Percentiles rank a stretch among this genome's conserved stretches.
Conservation (phyloP, 208 protist genomes). For the Acanthamoeba sp. region DNA sequence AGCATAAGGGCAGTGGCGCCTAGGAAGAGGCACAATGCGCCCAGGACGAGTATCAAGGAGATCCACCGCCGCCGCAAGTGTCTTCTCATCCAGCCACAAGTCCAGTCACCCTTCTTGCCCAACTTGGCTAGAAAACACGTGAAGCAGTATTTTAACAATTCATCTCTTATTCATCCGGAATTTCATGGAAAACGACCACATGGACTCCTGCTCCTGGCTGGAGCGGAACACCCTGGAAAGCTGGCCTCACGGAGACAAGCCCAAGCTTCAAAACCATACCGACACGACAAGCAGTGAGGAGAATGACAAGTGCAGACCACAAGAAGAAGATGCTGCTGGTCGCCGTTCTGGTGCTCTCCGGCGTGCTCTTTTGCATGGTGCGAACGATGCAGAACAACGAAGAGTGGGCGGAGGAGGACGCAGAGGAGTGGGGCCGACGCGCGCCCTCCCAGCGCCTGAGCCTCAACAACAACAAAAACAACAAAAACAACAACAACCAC, state of each 20-base stretch:
- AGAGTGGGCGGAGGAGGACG: neutral
- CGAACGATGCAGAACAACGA: neutral
- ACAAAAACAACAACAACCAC: neutral
- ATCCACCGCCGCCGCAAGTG: neutral
- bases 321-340: conserved; percentile 11
- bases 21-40: neutral
- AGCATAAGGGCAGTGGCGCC: too few relatives aligned
- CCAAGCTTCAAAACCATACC: too few relatives aligned
- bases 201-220: too few relatives aligned
- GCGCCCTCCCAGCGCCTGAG: neutral
- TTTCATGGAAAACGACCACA: too few relatives aligned
- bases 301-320: neutral
- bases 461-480: neutral
- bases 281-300: neutral
- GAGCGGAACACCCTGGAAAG: too few relatives aligned
- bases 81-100: neutral
- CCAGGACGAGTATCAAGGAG: neutral
- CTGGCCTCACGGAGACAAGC: too few relatives aligned
- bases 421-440: neutral
- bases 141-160: too few relatives aligned
- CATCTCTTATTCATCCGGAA: too few relatives aligned
- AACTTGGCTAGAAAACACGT: too few relatives aligned
- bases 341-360: neutral
- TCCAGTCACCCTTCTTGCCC: neutral
- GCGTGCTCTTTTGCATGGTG: neutral